Conservation (phyloP, 2,329 filamentous ascomycete species). For the Alternaria incomplexa region DNA sequence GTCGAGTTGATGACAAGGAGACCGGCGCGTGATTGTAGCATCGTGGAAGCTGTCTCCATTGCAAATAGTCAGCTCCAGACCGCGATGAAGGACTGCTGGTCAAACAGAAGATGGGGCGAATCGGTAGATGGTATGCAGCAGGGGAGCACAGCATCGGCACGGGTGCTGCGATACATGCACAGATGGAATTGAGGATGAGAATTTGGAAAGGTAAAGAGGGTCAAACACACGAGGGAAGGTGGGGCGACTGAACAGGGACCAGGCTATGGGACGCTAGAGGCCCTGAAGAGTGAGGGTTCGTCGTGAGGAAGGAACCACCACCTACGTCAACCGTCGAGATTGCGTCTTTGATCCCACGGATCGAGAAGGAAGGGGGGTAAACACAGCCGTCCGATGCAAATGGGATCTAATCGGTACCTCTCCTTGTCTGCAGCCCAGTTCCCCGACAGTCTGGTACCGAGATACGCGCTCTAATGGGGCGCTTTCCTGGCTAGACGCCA, state of each 20-base stretch:
- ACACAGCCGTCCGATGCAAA: conserved; percentile 8
- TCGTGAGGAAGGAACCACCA: conserved; percentile 1
- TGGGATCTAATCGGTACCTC: conserved; percentile 27
- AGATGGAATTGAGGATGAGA: background rate
- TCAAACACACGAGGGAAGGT: background rate
- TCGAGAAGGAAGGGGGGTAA: conserved; percentile 3
- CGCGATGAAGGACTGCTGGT: background rate
- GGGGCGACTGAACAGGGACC: background rate
- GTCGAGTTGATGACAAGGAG: background rate
- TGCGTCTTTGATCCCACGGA: conserved; percentile 2
- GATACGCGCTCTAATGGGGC: conserved; percentile 32
- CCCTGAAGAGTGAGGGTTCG: background rate
- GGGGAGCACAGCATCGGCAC: background rate
- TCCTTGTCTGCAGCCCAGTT: conserved; percentile 20
- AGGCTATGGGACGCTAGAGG: conserved; percentile 2
- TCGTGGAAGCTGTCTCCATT: background rate
- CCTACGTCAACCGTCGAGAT: conserved; percentile 7
- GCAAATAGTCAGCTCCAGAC: background rate
- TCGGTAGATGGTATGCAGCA: background rate
- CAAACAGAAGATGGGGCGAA: background rate
- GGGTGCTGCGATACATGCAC: background rate
- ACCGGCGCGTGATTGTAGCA: background rate
- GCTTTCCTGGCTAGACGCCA: conserved; percentile 18
- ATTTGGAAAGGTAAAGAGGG: background rate
- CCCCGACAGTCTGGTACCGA: conserved; percentile 45